phyloP scores from a whole-genome alignment of 2,329 filamentous ascomycete species.

The Colletotrichum liaoningense region DNA sequence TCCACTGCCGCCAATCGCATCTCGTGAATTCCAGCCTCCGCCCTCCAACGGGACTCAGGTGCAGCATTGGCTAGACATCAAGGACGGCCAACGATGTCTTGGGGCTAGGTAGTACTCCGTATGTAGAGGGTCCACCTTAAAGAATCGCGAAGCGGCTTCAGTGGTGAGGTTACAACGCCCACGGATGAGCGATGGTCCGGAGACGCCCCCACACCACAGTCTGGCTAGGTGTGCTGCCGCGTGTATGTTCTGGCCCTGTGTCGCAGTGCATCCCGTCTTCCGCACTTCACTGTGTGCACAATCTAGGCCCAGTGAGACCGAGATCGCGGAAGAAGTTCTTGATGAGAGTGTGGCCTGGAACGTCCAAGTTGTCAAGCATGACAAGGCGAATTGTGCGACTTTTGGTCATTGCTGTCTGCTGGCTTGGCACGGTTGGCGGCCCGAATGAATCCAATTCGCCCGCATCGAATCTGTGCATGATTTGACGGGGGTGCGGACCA shows the following conservation, averaged over 20 bases:
- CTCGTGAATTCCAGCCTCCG: neutral
- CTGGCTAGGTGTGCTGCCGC: neutral
- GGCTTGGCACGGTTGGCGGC: neutral
- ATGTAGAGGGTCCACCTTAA: neutral
- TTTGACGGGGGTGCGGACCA: neutral
- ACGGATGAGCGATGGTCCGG: slow-evolving; percentile 27
- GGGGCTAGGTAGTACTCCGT: neutral
- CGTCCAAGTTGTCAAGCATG: neutral
- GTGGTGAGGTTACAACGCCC: slow-evolving; percentile 27
- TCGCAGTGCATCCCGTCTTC: neutral
- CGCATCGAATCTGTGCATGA: neutral
- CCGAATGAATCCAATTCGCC: neutral
- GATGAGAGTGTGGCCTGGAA: neutral
- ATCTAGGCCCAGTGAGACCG: neutral
- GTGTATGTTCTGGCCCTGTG: neutral
- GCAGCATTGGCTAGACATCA: neutral
- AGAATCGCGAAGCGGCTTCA: neutral
- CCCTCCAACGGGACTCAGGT: neutral
- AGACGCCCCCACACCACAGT: neutral
- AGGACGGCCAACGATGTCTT: neutral
- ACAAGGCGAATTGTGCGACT: neutral
- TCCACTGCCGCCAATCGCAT: slow-evolving; percentile 1
- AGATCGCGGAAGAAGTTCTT: neutral
- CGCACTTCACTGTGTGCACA: neutral
- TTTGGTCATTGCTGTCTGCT: neutral